A percentile compares a stretch with the other conserved stretches of the same genome.
Evolutionary conservation across 2,329 filamentous ascomycete species (phyloP).

Genomic region (Erysiphe neolycopersici): DNA sequence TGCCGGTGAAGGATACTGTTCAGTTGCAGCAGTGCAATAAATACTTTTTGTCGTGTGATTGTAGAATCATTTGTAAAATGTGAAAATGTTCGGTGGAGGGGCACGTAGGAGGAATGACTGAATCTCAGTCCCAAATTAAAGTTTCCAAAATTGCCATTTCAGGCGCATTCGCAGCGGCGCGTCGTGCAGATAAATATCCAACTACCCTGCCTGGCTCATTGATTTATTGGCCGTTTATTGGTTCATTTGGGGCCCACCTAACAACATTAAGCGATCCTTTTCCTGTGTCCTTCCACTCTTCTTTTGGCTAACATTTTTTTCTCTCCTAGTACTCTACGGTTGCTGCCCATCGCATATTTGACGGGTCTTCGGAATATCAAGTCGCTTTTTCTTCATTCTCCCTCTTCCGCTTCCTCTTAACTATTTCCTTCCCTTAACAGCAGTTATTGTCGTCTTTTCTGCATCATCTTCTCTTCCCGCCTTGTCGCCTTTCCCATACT

Average conservation of each 20-base stretch:
- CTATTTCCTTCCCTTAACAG: slow-evolving; percentile 9
- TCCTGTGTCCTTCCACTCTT: background rate
- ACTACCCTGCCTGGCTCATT: background rate
- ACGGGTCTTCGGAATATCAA: slow-evolving; percentile 5
- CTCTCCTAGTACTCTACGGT: background rate
- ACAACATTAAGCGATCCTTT: background rate
- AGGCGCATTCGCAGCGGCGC: background rate
- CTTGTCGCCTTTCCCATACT: slow-evolving; percentile 1
- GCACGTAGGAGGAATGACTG: no score
- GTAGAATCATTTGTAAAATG: no score
- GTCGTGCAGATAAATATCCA: background rate
- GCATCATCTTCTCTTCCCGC: slow-evolving; percentile 5
- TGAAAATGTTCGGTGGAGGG: no score
- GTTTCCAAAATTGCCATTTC: no score
- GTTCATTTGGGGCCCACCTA: background rate
- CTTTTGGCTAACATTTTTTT: background rate
- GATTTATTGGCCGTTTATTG: background rate
- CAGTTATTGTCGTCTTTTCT: slow-evolving; percentile 1
- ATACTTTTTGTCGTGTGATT: no score
- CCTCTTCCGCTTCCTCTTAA: slow-evolving; percentile 9
- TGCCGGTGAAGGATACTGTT: no score
- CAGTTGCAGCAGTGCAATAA: no score
- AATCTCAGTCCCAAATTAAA: no score
- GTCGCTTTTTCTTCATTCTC: slow-evolving; percentile 6
- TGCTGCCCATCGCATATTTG: background rate